Conservation (phyloP, 2,329 filamentous ascomycete species). For the Zymoseptoria crescenta region DNA sequence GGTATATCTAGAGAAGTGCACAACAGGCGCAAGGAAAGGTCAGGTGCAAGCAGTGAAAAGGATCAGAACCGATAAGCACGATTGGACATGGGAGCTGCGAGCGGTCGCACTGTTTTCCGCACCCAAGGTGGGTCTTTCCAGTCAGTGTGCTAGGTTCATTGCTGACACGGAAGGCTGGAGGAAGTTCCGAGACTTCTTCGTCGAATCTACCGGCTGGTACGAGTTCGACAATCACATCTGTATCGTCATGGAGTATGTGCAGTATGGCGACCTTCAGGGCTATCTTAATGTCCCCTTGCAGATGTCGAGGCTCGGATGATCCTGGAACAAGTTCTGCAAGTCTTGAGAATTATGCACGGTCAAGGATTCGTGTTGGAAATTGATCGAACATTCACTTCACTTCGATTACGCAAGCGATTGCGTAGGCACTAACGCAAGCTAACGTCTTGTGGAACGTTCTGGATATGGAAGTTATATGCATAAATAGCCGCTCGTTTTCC, state of each 20-base stretch:
- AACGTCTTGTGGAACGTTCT: too few relatives aligned
- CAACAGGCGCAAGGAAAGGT: background rate
- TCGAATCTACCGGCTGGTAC: conserved; percentile 33
- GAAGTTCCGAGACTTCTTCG: conserved; percentile 20
- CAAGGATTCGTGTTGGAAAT: too few relatives aligned
- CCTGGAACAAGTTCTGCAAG: conserved; percentile 29
- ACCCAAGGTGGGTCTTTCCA: background rate
- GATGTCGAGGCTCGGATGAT: conserved; percentile 26
- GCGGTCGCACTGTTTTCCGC: conserved; percentile 22
- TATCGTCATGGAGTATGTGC: conserved; percentile 35
- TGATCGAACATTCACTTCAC: too few relatives aligned
- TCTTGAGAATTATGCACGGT: conserved; percentile 31
- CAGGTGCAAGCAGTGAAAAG: conserved; percentile 5
- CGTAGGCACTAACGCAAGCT: too few relatives aligned
- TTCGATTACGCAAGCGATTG: too few relatives aligned
- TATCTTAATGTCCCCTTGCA: conserved; percentile 20
- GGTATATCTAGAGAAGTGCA: conserved; percentile 4
- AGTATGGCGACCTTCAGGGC: conserved; percentile 29
- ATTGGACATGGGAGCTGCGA: conserved; percentile 19
- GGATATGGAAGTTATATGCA: too few relatives aligned
- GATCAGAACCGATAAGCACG: conserved; percentile 1
- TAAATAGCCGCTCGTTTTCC: too few relatives aligned
- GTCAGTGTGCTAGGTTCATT: background rate
- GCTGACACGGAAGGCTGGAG: background rate
- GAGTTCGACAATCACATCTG: conserved; percentile 24